These are phyloP conservation scores for Boletellus ananiceps DNA, from an alignment of 768 basidiomycete species.

Conservation along the genomic window DNA sequence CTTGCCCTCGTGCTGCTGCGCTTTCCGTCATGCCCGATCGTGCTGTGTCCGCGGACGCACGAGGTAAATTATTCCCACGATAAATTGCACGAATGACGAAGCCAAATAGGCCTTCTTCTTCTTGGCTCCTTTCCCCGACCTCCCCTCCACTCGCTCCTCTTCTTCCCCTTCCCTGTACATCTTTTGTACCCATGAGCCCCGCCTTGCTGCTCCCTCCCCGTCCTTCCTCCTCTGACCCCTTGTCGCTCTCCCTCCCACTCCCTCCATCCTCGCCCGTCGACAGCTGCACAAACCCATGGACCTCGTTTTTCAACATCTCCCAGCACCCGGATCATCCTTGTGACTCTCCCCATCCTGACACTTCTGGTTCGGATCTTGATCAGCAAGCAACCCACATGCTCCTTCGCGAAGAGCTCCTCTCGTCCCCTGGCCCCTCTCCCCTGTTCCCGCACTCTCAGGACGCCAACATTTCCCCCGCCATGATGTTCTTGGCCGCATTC, in stretches of 20 bases:
- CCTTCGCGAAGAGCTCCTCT: constrained; percentile 1
- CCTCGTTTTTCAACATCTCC: not conserved
- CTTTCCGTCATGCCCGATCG: not conserved
- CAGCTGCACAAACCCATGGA: constrained; percentile 10
- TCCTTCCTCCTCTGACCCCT: not conserved
- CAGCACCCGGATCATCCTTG: constrained; percentile 3
- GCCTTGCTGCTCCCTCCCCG: constrained; percentile 4
- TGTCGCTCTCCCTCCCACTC: constrained; percentile 7
- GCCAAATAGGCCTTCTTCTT: constrained; percentile 7
- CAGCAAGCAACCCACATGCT: constrained; percentile 21
- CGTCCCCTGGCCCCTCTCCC: not conserved
- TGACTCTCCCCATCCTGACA: not conserved
- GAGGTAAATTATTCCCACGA: constrained; percentile 12
- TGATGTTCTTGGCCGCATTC: constrained; percentile 68
- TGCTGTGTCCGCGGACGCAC: not conserved
- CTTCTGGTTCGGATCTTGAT: constrained; percentile 25
- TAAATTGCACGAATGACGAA: constrained; percentile 14
- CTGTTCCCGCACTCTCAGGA: constrained; percentile 13
- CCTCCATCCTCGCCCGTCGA: constrained; percentile 8
- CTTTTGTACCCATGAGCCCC: not conserved
- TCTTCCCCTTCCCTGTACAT: not conserved
- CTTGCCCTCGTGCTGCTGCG: not conserved
- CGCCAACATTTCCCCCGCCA: constrained; percentile 55
- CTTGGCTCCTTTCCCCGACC: constrained; percentile 17
- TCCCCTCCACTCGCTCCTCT: not conserved